These are phyloP conservation scores for Medicago arabica DNA, from an alignment of 306 rosid species.

Conservation along the genomic window DNA sequence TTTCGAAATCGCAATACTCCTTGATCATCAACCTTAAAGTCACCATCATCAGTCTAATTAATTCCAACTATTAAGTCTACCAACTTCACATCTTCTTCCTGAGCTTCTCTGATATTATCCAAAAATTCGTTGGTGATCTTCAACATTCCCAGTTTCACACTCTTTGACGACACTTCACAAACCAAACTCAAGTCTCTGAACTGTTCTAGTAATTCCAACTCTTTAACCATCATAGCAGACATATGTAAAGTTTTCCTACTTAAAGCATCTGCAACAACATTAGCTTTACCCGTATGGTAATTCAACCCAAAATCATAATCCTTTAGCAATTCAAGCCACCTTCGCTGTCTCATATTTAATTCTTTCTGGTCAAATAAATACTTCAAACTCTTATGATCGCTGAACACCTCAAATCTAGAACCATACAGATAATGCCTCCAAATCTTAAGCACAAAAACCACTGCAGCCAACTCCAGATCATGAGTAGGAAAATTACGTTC, in stretches of 20 bases:
- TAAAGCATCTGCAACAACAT: background rate
- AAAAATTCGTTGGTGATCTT: background rate
- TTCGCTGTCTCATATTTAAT: background rate
- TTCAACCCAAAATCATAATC: too few species aligned
- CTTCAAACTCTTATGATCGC: background rate
- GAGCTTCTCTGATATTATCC: background rate
- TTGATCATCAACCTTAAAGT: background rate
- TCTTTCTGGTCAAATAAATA: background rate
- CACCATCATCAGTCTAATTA: too few species aligned
- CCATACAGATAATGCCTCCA: background rate
- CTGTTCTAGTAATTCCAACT: background rate
- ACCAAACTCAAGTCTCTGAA: background rate
- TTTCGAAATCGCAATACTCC: background rate
- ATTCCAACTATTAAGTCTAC: too few species aligned
- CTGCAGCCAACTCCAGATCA: background rate
- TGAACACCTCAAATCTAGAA: background rate
- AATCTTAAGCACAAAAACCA: background rate
- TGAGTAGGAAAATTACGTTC: background rate
- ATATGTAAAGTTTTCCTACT: background rate
- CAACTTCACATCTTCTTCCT: background rate
- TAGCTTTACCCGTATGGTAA: background rate
- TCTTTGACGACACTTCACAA: fast-evolving
- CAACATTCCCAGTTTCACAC: background rate
- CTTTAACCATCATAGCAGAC: background rate
- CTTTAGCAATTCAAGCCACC: background rate